Base-by-base conservation (phyloP, 306 rosid genomes). In the Vigna reflexopilosa region DNA sequence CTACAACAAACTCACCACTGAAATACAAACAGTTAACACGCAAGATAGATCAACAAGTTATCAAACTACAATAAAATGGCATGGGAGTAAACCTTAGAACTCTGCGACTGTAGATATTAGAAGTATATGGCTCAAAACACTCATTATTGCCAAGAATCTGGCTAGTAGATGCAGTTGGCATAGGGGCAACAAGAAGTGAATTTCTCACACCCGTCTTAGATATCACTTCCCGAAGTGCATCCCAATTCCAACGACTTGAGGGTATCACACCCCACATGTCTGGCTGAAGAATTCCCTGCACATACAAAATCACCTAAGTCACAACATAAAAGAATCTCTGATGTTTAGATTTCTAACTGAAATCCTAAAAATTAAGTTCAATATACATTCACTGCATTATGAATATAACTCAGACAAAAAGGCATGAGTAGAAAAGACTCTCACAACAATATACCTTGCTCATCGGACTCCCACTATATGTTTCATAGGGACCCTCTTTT, bases 1-100 rank as follows among this genome's bases (percentile, higher is more conserved):
- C 98, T 72, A 93, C 95, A 81, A 93, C 93, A 85, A 93, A 93
- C 80, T 93, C 97, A 67, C 98, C 98, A 86, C 97, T 93, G 85
- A 40, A 70, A 83, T 48, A 67, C 44, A 65, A 72, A 63, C 16
- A 44, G 78, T 85, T 57, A 84, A 15, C 17, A 86, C 30, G 14
- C 72, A 83, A 26, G 42, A 40, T 28, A 9, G 20, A 26, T 62
- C 47, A 56, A 38, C 7, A 15, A 12, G 34, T 69, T 20, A 66
- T 63, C 52, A 66, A 34, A 9, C 11, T 56, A 47, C 9, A 73
- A 49, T 3, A 59, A 16, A 16, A 58, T 6, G 42, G 51, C 54
- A 64, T 72, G 54, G 45, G 4, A 65, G 9, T 80, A 84, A 67
- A 93, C 97, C 97, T 91, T 69, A 93, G 45, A 73, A 93, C 98